phyloP scores from a whole-genome alignment of 345 rosid species.

The Hevea brasiliensis region DNA sequence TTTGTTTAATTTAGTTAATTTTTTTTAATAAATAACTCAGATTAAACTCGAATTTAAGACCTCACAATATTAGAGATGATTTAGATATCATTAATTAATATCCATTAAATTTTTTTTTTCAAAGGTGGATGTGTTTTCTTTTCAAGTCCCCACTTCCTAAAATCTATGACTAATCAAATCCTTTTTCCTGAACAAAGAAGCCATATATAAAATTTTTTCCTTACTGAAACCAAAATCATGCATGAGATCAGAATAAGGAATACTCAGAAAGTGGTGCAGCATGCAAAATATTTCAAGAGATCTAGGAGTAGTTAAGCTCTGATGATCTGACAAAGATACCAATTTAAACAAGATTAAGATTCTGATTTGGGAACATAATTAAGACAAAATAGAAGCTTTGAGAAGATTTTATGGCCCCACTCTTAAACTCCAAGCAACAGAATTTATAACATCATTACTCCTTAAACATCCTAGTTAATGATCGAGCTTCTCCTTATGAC shows the following conservation, averaged over 20 bases:
- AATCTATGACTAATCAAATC: conserved; percentile 45
- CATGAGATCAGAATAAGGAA: conserved; percentile 8
- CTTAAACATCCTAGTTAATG: neutral
- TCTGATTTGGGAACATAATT: conserved; percentile 49
- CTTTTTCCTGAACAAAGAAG: neutral
- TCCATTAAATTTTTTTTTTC: too few species aligned
- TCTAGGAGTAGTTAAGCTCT: conserved; percentile 57
- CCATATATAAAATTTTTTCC: neutral
- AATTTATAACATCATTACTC: conserved; percentile 17
- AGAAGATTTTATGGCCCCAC: conserved; percentile 36
- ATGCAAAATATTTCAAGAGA: conserved; percentile 26
- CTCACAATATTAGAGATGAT: too few species aligned
- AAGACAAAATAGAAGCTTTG: conserved; percentile 40
- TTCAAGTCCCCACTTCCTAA: conserved; percentile 7
- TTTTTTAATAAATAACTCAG: too few species aligned
- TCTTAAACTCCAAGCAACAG: conserved; percentile 17
- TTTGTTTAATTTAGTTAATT: too few species aligned
- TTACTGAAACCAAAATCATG: conserved; percentile 26
- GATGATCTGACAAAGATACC: conserved; percentile 49
- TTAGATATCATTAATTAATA: too few species aligned
- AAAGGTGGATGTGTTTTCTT: neutral
- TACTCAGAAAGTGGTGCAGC: neutral
- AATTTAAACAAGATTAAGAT: conserved; percentile 52
- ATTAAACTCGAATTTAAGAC: too few species aligned
- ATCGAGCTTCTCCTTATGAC: too few species aligned